phyloP scores from a whole-genome alignment of 805 yeast species.

The Ogataea degrootiae region DNA sequence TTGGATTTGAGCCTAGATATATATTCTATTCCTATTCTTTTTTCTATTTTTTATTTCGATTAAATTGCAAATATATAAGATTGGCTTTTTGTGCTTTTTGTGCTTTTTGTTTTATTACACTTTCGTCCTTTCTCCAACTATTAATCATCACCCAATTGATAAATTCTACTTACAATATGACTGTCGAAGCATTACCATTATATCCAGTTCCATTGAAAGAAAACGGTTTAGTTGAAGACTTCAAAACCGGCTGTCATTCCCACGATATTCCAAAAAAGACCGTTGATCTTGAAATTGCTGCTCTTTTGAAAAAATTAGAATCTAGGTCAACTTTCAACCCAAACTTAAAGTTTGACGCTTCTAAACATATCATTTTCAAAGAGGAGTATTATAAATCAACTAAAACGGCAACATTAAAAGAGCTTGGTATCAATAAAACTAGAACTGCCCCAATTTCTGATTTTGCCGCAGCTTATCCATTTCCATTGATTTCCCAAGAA shows the following conservation, averaged over 20 bases:
- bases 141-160: no score
- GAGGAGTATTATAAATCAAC: constrained; percentile 33
- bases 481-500: constrained; percentile 54
- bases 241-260: constrained; percentile 13
- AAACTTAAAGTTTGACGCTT: constrained; percentile 32
- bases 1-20: no score
- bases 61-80: neutral
- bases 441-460: constrained; percentile 28
- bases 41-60: no score
- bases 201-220: constrained; percentile 18
- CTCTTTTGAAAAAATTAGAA: constrained; percentile 15
- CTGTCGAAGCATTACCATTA: constrained; percentile 8
- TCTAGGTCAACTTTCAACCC: constrained; percentile 26
- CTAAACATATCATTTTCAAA: constrained; percentile 32
- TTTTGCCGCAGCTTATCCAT: constrained; percentile 48
- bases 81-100: neutral
- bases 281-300: constrained; percentile 19
- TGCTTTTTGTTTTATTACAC: neutral
- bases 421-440: constrained; percentile 31
- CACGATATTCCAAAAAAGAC: constrained; percentile 22
- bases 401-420: constrained; percentile 33
- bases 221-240: constrained; percentile 18
- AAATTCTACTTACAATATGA: constrained; percentile 4
- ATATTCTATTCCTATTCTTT: no score
- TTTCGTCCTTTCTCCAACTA: neutral